Percentiles rank a stretch among this genome's conserved stretches.
Evolutionary conservation across 768 basidiomycete species (phyloP).

Genomic region (Paxillus involutus): DNA sequence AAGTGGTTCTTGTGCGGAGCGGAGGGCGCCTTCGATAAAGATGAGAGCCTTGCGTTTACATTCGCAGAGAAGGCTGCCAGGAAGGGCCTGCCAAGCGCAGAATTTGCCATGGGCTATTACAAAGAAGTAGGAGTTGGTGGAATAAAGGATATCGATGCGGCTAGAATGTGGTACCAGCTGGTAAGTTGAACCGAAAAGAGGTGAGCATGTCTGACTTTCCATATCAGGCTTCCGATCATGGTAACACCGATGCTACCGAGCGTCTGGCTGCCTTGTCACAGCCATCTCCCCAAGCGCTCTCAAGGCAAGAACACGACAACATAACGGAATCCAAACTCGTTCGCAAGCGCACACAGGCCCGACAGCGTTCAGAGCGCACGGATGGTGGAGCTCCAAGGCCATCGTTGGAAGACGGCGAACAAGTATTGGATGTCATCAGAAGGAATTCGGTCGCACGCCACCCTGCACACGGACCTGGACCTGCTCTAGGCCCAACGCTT

Average conservation of each 20-base stretch:
- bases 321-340: conserved; percentile 81
- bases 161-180: conserved; percentile 76
- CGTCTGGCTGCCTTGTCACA: conserved; percentile 70
- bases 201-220: not conserved
- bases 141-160: conserved; percentile 55
- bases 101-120: conserved; percentile 97
- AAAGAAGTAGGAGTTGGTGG: conserved; percentile 90
- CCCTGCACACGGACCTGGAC: conserved; percentile 9
- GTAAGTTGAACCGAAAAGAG: conserved; percentile 32
- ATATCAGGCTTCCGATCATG: conserved; percentile 67
- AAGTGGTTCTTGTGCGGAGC: conserved; percentile 98
- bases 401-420: conserved; percentile 35
- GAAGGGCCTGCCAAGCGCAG: conserved; percentile 76
- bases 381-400: conserved; percentile 11
- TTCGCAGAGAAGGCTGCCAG: conserved; percentile 88
- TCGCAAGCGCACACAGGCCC: conserved; percentile 75
- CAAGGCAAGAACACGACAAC: conserved; percentile 75
- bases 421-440: conserved; percentile 55
- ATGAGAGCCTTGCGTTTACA: conserved; percentile 79
- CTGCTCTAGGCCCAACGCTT: conserved; percentile 3
- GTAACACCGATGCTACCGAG: conserved; percentile 77
- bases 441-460: conserved; percentile 43
- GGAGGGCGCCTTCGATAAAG: conserved; percentile 75
- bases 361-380: conserved; percentile 45
- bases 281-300: conserved; percentile 62